Conservation (phyloP, 371 early-diverging fungal species). For the Apophysomyces trapeziformis region DNA sequence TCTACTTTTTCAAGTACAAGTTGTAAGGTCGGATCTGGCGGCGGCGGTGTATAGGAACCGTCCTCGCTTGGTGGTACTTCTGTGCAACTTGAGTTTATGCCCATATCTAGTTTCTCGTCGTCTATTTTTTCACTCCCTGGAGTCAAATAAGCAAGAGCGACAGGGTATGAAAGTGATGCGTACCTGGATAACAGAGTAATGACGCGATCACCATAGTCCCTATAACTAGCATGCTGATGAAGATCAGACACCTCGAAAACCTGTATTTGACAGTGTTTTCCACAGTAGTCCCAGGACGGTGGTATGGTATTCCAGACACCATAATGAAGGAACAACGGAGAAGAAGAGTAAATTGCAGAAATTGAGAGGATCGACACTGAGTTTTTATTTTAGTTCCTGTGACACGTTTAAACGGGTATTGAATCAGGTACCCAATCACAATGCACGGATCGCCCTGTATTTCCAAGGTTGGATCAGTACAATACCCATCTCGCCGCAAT, state of each 20-base stretch:
- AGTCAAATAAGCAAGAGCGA: background rate
- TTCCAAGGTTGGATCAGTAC: background rate
- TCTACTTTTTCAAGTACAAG: conserved; percentile 37
- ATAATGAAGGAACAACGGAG: background rate
- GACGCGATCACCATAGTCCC: conserved; percentile 38
- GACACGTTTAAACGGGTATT: background rate
- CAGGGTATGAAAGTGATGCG: background rate
- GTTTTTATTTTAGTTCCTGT: background rate
- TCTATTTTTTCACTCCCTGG: background rate
- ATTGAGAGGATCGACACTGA: conserved; percentile 10
- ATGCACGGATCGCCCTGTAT: background rate
- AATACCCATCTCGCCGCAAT: background rate
- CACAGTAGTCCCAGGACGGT: background rate
- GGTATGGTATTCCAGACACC: conserved; percentile 1
- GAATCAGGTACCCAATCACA: background rate
- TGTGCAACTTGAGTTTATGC: conserved; percentile 23
- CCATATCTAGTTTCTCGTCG: conserved; percentile 2
- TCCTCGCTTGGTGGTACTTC: conserved; percentile 37
- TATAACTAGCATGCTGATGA: conserved; percentile 41
- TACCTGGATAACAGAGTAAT: conserved; percentile 41
- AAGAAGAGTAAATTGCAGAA: conserved; percentile 3
- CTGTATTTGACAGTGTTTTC: conserved; percentile 27
- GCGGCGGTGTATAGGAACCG: conserved; percentile 50
- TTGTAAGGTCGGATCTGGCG: conserved; percentile 38
- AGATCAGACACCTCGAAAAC: conserved; percentile 39